A percentile compares a stretch with the other conserved stretches of the same genome.
Evolutionary conservation across 345 rosid species (phyloP).

Genomic region (Aegle marmelos): DNA sequence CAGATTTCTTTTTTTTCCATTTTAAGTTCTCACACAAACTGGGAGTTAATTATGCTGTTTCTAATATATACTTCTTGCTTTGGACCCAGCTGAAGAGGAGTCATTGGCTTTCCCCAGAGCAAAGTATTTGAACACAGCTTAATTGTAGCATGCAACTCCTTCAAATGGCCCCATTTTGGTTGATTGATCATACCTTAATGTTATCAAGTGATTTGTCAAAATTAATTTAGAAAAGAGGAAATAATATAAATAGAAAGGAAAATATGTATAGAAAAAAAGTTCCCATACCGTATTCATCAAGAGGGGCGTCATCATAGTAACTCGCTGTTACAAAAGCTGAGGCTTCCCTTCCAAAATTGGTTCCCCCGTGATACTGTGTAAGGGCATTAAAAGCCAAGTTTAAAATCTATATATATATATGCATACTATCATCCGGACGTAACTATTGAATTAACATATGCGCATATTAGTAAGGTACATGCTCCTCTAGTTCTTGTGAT

Average conservation of each 20-base stretch:
- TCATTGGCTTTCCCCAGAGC: slow-evolving; percentile 18
- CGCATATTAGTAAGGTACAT: too few relatives aligned
- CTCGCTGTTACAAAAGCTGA: slow-evolving; percentile 5
- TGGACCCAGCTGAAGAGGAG: slow-evolving; percentile 26
- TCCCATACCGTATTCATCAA: slow-evolving; percentile 13
- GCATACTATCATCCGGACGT: too few relatives aligned
- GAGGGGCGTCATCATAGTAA: slow-evolving; percentile 8
- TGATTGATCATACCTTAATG: slow-evolving; percentile 37
- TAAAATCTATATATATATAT: too few relatives aligned
- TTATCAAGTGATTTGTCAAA: background rate
- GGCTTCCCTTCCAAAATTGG: slow-evolving; percentile 13
- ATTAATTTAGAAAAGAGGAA: background rate
- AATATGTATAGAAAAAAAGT: background rate
- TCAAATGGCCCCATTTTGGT: slow-evolving; percentile 54
- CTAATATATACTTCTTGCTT: slow-evolving; percentile 23
- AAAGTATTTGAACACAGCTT: slow-evolving; percentile 32
- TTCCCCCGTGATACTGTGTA: slow-evolving; percentile 14
- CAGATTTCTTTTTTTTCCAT: background rate
- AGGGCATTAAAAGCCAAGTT: background rate
- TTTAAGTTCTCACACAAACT: background rate
- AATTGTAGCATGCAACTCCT: slow-evolving; percentile 42
- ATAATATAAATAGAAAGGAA: background rate
- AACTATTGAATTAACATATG: too few relatives aligned
- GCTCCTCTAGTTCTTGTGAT: too few relatives aligned
- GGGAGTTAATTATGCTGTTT: background rate